These are phyloP conservation scores for Acorus gramineus DNA, from an alignment of 106 monocot genomes.

Conservation along the genomic window DNA sequence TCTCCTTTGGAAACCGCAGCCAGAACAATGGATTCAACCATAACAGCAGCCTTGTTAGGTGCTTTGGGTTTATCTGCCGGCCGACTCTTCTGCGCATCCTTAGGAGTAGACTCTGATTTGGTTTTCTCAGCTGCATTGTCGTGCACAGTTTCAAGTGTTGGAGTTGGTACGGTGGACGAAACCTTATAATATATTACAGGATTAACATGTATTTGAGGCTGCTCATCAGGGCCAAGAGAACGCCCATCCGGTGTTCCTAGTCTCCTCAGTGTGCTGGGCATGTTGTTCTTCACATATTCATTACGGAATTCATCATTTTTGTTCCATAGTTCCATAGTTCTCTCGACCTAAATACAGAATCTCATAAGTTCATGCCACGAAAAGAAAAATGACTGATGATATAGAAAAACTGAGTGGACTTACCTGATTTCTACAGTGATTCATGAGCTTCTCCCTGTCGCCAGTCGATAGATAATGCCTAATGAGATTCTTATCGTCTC, in stretches of 20 bases:
- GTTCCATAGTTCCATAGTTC: slow-evolving; percentile 78
- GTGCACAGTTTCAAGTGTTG: neutral
- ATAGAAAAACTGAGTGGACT: neutral
- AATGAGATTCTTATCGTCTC: slow-evolving; percentile 2
- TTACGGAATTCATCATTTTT: slow-evolving; percentile 55
- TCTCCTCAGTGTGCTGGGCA: slow-evolving; percentile 52
- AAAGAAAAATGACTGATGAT: neutral
- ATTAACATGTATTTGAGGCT: slow-evolving; percentile 18
- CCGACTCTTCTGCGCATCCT: neutral
- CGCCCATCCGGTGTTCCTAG: slow-evolving; percentile 62
- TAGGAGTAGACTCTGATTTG: slow-evolving; percentile 4
- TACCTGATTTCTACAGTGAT: slow-evolving; percentile 28
- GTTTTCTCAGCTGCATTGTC: slow-evolving; percentile 1
- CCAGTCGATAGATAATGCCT: neutral
- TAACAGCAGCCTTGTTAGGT: too few relatives aligned
- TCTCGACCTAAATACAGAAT: slow-evolving; percentile 40
- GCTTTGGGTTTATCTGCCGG: too few relatives aligned
- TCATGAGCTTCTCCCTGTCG: slow-evolving; percentile 11
- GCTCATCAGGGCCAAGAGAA: slow-evolving; percentile 60
- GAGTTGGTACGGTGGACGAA: slow-evolving; percentile 1
- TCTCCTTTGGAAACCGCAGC: slow-evolving; percentile 9
- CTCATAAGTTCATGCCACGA: too few relatives aligned
- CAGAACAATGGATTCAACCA: too few relatives aligned
- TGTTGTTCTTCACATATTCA: slow-evolving; percentile 59
- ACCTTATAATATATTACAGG: too few relatives aligned